phyloP scores from a whole-genome alignment of 371 early-diverging fungal genomes.

The Mucor piriformis region DNA sequence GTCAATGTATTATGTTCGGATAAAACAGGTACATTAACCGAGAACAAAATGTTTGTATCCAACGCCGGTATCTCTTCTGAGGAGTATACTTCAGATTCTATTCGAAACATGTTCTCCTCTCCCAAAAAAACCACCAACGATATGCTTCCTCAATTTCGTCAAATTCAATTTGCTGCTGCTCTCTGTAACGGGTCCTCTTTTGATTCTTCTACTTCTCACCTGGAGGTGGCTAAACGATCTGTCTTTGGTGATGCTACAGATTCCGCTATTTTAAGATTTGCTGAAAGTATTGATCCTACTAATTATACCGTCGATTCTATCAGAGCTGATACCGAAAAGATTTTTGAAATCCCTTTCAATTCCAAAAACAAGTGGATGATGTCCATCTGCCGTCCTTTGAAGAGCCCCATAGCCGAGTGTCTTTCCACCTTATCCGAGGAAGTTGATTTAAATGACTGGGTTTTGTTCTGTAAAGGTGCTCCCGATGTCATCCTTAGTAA shows the following conservation, averaged over 20 bases:
- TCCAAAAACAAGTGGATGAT: slow-evolving; percentile 76
- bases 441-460: slow-evolving; percentile 63
- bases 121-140: slow-evolving; percentile 10
- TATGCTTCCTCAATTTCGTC: slow-evolving; percentile 33
- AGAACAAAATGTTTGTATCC: slow-evolving; percentile 83
- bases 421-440: slow-evolving; percentile 65
- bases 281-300: slow-evolving; percentile 34
- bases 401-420: slow-evolving; percentile 21
- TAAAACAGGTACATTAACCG: slow-evolving; percentile 99
- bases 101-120: too few relatives aligned
- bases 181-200: slow-evolving; percentile 72
- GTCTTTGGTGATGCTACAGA: slow-evolving; percentile 80
- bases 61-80: slow-evolving; percentile 60
- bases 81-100: slow-evolving; percentile 68
- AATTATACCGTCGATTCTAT: slow-evolving; percentile 20
- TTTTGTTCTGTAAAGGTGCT: slow-evolving; percentile 90
- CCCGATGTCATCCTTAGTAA: slow-evolving; percentile 79
- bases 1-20: slow-evolving; percentile 97
- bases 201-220: slow-evolving; percentile 42
- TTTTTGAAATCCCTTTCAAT: slow-evolving; percentile 70
- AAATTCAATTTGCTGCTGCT: slow-evolving; percentile 54
- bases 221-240: slow-evolving; percentile 55
- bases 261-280: slow-evolving; percentile 70
- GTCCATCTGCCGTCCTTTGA: slow-evolving; percentile 39
- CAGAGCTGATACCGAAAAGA: slow-evolving; percentile 37